A percentile compares a stretch with the other conserved stretches of the same genome.
These are phyloP conservation scores for Trichoderma afroharzianum DNA, from an alignment of 2,329 filamentous ascomycete species.

Conservation along the genomic window DNA sequence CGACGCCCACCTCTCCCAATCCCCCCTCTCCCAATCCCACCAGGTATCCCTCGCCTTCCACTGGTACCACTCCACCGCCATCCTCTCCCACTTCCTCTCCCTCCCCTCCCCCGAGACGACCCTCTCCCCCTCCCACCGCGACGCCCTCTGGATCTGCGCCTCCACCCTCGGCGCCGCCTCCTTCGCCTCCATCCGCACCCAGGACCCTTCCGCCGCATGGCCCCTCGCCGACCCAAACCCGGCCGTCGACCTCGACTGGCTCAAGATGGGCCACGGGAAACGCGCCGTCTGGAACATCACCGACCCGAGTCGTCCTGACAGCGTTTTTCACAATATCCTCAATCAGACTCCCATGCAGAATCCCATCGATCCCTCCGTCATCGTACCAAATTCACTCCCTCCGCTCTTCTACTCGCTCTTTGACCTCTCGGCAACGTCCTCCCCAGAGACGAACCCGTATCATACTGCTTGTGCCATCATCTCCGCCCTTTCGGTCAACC, in stretches of 20 bases:
- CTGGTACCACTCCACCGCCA: slow-evolving; percentile 43
- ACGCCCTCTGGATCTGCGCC: slow-evolving; percentile 46
- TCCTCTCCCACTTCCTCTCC: slow-evolving; percentile 45
- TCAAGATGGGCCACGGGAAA: slow-evolving; percentile 55
- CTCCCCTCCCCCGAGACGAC: slow-evolving; percentile 24
- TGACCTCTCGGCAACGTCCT: slow-evolving; percentile 22
- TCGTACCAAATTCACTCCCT: slow-evolving; percentile 29
- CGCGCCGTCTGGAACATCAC: slow-evolving; percentile 49
- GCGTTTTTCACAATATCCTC: slow-evolving; percentile 40
- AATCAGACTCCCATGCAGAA: slow-evolving; percentile 3
- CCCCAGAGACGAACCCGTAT: slow-evolving; percentile 30
- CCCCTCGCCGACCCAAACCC: slow-evolving; percentile 44
- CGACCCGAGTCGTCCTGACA: slow-evolving; percentile 45
- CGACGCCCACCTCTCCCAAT: slow-evolving; percentile 40
- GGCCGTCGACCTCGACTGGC: slow-evolving; percentile 51
- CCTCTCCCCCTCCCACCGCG: slow-evolving; percentile 37
- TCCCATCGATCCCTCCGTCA: slow-evolving; percentile 16
- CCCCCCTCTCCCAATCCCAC: slow-evolving; percentile 23
- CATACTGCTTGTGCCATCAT: slow-evolving; percentile 35
- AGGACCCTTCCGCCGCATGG: slow-evolving; percentile 48
- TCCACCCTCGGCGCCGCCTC: slow-evolving; percentile 44
- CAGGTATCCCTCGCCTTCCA: slow-evolving; percentile 40
- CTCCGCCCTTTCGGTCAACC: slow-evolving; percentile 34
- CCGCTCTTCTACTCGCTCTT: slow-evolving; percentile 31
- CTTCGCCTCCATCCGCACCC: slow-evolving; percentile 43